A percentile compares a stretch with the other conserved stretches of the same genome.
These are phyloP conservation scores for Hypoxylon fragiforme DNA, from an alignment of 495 filamentous ascomycete genomes.

Conservation along the genomic window DNA sequence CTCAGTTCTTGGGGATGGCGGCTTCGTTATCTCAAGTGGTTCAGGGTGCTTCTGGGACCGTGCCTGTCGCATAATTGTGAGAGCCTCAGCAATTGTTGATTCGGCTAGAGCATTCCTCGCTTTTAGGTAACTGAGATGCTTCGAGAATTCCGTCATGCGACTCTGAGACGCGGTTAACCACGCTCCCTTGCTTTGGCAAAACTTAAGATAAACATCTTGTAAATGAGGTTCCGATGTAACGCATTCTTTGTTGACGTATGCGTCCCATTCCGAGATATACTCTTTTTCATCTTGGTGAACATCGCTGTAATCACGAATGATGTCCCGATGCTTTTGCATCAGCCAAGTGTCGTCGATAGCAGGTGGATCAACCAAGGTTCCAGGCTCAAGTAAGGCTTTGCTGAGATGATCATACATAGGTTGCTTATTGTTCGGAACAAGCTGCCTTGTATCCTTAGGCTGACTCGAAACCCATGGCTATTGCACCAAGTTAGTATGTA, in stretches of 20 bases:
- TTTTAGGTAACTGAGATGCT: slow-evolving; percentile 49
- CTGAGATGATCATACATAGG: slow-evolving; percentile 55
- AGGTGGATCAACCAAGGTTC: slow-evolving; percentile 46
- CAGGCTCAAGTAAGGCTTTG: slow-evolving; percentile 52
- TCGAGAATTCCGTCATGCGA: slow-evolving; percentile 50
- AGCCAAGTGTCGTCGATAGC: slow-evolving; percentile 54
- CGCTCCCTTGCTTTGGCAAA: slow-evolving; percentile 44
- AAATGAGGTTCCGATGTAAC: slow-evolving; percentile 52
- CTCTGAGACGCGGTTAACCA: slow-evolving; percentile 48
- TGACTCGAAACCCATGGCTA: slow-evolving; percentile 19
- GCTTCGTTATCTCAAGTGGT: slow-evolving; percentile 24
- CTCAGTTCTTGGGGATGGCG: slow-evolving; percentile 31
- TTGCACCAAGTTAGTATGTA: slow-evolving; percentile 16
- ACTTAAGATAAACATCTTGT: slow-evolving; percentile 48
- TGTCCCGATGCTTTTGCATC: slow-evolving; percentile 55
- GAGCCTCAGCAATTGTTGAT: slow-evolving; percentile 38
- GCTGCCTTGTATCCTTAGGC: slow-evolving; percentile 37
- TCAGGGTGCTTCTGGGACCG: slow-evolving; percentile 32
- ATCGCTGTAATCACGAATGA: slow-evolving; percentile 54
- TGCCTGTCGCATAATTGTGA: slow-evolving; percentile 43
- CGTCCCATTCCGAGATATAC: slow-evolving; percentile 56
- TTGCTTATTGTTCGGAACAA: slow-evolving; percentile 52
- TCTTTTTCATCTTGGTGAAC: slow-evolving; percentile 54
- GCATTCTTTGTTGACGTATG: slow-evolving; percentile 49
- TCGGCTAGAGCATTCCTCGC: slow-evolving; percentile 46